Evolutionary conservation across 768 basidiomycete species (phyloP).

Genomic region (Podaxis mareebaensis): DNA sequence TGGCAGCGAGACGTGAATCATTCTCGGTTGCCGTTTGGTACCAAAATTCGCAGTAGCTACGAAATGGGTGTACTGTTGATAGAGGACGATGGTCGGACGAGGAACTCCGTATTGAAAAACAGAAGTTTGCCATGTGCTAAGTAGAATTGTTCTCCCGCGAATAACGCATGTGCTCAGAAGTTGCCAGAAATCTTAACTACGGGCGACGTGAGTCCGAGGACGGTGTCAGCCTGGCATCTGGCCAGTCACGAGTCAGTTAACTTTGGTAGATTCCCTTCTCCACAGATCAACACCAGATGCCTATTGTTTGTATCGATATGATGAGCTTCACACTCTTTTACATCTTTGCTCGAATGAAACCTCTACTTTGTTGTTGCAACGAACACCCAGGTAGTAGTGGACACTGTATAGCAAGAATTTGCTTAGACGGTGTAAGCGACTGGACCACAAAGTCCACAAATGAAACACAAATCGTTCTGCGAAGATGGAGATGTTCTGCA

Average conservation of each 20-base stretch:
- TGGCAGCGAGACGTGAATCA: too few species aligned
- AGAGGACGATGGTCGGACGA: neutral
- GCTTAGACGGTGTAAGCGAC: neutral
- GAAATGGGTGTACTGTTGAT: too few species aligned
- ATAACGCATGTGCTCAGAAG: slow-evolving; percentile 8
- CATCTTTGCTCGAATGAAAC: neutral
- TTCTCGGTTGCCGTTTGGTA: too few species aligned
- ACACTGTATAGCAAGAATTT: neutral
- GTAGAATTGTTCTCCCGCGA: slow-evolving; percentile 13
- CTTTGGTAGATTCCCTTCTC: neutral
- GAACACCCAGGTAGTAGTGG: too few species aligned
- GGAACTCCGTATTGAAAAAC: neutral
- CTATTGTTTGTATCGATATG: neutral
- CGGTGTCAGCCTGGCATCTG: neutral
- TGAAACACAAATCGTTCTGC: neutral
- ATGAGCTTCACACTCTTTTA: neutral
- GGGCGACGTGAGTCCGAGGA: neutral
- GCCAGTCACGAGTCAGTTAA: neutral
- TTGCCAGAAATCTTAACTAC: too few species aligned
- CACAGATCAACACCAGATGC: neutral
- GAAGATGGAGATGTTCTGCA: neutral
- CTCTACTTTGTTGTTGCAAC: too few species aligned
- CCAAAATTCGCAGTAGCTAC: too few species aligned
- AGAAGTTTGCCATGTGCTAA: neutral
- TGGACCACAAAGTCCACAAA: neutral